phyloP scores from a whole-genome alignment of 176 grass and related monocot genomes.

The Juncus effusus region DNA sequence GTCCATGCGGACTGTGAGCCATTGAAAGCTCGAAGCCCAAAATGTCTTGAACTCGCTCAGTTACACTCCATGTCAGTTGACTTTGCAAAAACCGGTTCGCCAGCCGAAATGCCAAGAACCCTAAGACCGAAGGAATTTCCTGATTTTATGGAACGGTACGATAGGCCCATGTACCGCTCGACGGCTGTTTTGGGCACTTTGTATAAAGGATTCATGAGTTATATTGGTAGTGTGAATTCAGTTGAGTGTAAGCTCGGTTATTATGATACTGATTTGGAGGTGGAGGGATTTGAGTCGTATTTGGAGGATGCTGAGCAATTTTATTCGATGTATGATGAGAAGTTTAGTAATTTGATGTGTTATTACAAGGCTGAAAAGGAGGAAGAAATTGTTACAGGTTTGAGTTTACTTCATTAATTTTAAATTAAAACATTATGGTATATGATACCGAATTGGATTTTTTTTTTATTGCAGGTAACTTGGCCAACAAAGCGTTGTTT shows the following conservation, averaged over 20 bases:
- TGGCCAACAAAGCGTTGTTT: constrained; percentile 60
- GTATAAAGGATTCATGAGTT: constrained; percentile 35
- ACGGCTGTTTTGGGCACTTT: constrained; percentile 63
- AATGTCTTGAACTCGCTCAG: constrained; percentile 69
- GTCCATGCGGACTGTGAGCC: constrained; percentile 64
- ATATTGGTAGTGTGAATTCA: constrained; percentile 18
- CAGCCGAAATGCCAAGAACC: constrained; percentile 61
- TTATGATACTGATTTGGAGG: constrained; percentile 62
- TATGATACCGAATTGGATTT: constrained; percentile 4
- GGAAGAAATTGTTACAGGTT: constrained; percentile 82
- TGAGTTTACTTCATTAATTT: not conserved
- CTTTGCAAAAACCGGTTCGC: constrained; percentile 81
- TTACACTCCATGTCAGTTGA: constrained; percentile 93
- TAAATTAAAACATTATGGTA: not conserved
- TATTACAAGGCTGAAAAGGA: constrained; percentile 63
- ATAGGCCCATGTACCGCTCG: constrained; percentile 57
- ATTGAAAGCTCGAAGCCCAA: constrained; percentile 58
- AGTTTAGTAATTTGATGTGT: constrained; percentile 60
- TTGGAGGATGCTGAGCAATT: constrained; percentile 48
- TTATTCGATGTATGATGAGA: constrained; percentile 53
- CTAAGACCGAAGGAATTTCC: constrained; percentile 69
- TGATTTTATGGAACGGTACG: constrained; percentile 86
- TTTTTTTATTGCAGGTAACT: constrained; percentile 44
- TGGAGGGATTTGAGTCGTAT: constrained; percentile 50
- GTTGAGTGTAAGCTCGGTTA: constrained; percentile 12